Evolutionary conservation across 805 yeast genomes (phyloP).

Genomic region (Ogataea pilisensis): DNA sequence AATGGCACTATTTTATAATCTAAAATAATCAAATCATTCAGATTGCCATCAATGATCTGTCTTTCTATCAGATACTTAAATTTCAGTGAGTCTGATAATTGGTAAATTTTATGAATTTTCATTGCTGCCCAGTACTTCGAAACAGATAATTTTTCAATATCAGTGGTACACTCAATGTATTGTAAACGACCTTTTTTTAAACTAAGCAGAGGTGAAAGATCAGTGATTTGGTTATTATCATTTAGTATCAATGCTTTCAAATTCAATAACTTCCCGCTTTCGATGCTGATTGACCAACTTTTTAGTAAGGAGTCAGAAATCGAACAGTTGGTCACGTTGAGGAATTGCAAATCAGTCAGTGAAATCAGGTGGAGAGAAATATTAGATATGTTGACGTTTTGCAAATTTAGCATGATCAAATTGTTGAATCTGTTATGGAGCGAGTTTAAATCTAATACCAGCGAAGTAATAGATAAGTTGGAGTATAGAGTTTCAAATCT

Average conservation of each 20-base stretch:
- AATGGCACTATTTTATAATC: slow-evolving; percentile 1
- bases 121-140: slow-evolving; percentile 4
- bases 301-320: slow-evolving; percentile 19
- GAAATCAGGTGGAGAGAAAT: slow-evolving; percentile 4
- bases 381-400: slow-evolving; percentile 9
- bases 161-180: slow-evolving; percentile 13
- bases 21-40: not conserved
- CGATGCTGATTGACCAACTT: slow-evolving; percentile 24
- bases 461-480: slow-evolving; percentile 18
- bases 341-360: slow-evolving; percentile 12
- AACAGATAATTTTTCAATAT: not conserved
- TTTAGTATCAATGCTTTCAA: slow-evolving; percentile 17
- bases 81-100: slow-evolving; percentile 14
- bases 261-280: slow-evolving; percentile 21
- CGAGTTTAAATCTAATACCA: slow-evolving; percentile 11
- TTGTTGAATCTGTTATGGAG: slow-evolving; percentile 4
- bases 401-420: slow-evolving; percentile 18
- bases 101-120: not conserved
- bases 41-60: not conserved
- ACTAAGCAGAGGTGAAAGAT: slow-evolving; percentile 4
- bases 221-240: slow-evolving; percentile 7
- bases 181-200: slow-evolving; percentile 6
- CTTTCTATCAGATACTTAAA: slow-evolving; percentile 10
- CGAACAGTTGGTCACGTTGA: slow-evolving; percentile 19
- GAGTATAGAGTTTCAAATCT: slow-evolving; percentile 33